Evolutionary conservation across 352 stramenopile species (phyloP).

Genomic region (Globisporangium cylindrosporum): DNA sequence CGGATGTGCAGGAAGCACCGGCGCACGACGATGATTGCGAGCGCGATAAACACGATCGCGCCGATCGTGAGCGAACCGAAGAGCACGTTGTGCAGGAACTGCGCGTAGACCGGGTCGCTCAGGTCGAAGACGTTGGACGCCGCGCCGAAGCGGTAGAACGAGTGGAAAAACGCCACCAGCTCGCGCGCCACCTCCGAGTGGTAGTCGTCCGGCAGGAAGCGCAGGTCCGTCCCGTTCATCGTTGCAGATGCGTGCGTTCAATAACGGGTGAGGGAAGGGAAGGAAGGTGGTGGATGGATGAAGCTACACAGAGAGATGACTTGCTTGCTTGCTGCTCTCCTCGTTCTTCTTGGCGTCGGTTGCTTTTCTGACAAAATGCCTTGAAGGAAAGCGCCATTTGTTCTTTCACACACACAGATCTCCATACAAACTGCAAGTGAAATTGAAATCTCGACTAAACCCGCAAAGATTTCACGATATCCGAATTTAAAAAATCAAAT

Average conservation of each 20-base stretch:
- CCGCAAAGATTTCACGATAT: no score
- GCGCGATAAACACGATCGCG: slow-evolving; percentile 56
- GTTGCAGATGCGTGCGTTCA: background rate
- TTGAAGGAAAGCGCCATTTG: no score
- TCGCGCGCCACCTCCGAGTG: slow-evolving; percentile 62
- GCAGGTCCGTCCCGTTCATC: slow-evolving; percentile 26
- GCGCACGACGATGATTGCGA: slow-evolving; percentile 65
- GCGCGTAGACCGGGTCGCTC: slow-evolving; percentile 41
- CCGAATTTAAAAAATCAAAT: no score
- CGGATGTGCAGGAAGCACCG: slow-evolving; percentile 70
- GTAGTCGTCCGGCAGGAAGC: slow-evolving; percentile 65
- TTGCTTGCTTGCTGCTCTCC: background rate
- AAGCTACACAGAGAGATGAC: no score
- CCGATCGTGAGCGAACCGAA: slow-evolving; percentile 63
- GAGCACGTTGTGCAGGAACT: slow-evolving; percentile 73
- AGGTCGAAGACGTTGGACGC: slow-evolving; percentile 56
- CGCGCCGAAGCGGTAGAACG: slow-evolving; percentile 72
- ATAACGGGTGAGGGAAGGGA: background rate
- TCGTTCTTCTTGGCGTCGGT: no score
- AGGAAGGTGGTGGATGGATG: no score
- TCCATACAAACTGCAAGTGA: no score
- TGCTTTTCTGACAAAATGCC: no score
- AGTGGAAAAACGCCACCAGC: slow-evolving; percentile 74
- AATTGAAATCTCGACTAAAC: no score
- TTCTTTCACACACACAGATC: no score